phyloP scores from a whole-genome alignment of 768 basidiomycete species.

The Agrocybe praecox region DNA sequence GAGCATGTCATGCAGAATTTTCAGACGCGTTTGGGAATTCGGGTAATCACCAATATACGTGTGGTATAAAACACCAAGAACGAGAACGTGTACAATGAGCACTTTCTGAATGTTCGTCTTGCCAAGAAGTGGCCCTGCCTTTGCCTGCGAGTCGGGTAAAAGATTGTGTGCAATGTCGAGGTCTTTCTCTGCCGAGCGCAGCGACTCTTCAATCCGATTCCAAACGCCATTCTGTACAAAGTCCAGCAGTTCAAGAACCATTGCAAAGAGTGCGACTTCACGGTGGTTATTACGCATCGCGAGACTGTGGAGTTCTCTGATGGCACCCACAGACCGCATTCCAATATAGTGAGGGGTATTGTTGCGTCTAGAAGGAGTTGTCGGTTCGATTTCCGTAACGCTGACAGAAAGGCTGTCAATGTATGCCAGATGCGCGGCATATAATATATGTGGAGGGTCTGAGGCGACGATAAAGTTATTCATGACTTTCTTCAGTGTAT shows the following conservation, averaged over 20 bases:
- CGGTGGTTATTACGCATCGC: constrained; percentile 33
- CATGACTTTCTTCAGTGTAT: constrained; percentile 56
- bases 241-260: constrained; percentile 58
- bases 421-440: constrained; percentile 57
- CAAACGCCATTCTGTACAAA: constrained; percentile 58
- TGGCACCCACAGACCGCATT: constrained; percentile 29
- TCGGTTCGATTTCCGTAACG: constrained; percentile 13
- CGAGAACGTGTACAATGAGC: constrained; percentile 57
- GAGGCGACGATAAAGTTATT: constrained; percentile 41
- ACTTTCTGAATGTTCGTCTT: constrained; percentile 25
- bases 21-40: constrained; percentile 51
- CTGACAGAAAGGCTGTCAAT: constrained; percentile 39
- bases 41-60: constrained; percentile 58
- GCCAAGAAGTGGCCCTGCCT: constrained; percentile 1
- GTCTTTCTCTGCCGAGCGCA: constrained; percentile 50
- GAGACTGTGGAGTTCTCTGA: constrained; percentile 34
- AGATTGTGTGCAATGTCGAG: constrained; percentile 37
- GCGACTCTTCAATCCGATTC: constrained; percentile 49
- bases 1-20: constrained; percentile 64
- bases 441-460: constrained; percentile 55
- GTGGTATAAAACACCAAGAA: constrained; percentile 61
- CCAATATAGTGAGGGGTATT: constrained; percentile 12
- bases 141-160: background rate
- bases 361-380: constrained; percentile 1
- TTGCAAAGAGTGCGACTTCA: constrained; percentile 49